Evolutionary conservation across 2,329 filamentous ascomycete genomes (phyloP).

Genomic region (Blastomyces gilchristii): DNA sequence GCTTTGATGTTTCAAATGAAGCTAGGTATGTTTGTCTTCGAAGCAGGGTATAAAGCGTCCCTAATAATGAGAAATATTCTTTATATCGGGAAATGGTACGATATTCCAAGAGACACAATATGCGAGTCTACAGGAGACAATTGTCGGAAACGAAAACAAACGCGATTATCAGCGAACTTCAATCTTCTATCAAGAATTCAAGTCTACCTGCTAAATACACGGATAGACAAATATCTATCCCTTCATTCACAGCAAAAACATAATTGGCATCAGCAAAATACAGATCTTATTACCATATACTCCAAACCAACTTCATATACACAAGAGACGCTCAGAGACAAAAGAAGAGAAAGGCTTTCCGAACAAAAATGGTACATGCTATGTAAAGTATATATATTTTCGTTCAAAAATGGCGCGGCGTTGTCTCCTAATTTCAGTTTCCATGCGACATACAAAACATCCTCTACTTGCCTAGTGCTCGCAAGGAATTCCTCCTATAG

Average conservation of each 20-base stretch:
- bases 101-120: neutral
- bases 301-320: constrained; percentile 10
- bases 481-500: neutral
- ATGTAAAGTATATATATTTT: constrained; percentile 1
- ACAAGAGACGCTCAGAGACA: constrained; percentile 7
- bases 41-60: neutral
- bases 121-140: too few relatives aligned
- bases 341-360: constrained; percentile 2
- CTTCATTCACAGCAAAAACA: neutral
- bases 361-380: constrained; percentile 2
- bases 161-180: neutral
- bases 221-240: neutral
- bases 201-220: neutral
- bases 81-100: too few relatives aligned
- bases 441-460: neutral
- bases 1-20: neutral
- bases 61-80: neutral
- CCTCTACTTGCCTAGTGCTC: neutral
- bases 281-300: constrained; percentile 4
- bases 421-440: neutral
- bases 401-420: neutral
- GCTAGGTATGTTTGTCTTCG: neutral
- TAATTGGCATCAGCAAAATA: constrained; percentile 1
- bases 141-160: neutral
- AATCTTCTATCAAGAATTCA: constrained; percentile 2